Evolutionary conservation across 805 yeast genomes (phyloP), one percentile per base, ranked within the genome.

Genomic region (Schwanniomyces polymorphus): DNA sequence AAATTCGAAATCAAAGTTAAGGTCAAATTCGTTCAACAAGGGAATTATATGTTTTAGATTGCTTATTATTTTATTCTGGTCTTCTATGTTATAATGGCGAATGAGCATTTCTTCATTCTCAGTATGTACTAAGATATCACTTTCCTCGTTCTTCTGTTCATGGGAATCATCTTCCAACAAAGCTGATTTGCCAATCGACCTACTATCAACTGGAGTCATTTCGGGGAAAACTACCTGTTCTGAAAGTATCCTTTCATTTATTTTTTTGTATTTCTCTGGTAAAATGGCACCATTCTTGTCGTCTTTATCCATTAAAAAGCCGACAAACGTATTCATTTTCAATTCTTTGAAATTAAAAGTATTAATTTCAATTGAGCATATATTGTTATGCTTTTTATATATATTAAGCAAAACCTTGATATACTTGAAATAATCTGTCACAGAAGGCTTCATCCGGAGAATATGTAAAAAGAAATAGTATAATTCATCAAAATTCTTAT

Each of bases 21-120:
- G 49, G 18, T 51, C 57, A 26, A 57, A 60, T 31, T 68, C 74
- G 26, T 54, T 55, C 17, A 70, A 48, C 9, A 61, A 54, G 1
- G 66, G 61, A 4, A 70, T 52, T 4, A 63, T 51, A 27, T 54
- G 54, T n/a, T 38, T 47, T 25, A 61, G 39, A 27, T 48, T 52
- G 8, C 47, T 29, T 27, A 57, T 39, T 7, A 62, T 37, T 10
- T 52, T 47, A 5, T 40, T 12, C 35, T 46, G 59, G 21, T 59
- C 64, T 16, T 43, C 53, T 14, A 27, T 48, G 4, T 56, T 44
- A 28, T 48, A 53, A 7, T 33, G 27, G 34, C 23, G n/a, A 17
- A 37, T 28, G 4, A 26, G 10, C 14, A 21, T 23, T 18, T 18
- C 34, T 17, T 43, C 37, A 7, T 11, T 25, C 3, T 16, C 14